Evolutionary conservation across 305 asterid species (phyloP), one percentile per base, ranked within the genome.

Genomic region (Fraxinus baroniana): DNA sequence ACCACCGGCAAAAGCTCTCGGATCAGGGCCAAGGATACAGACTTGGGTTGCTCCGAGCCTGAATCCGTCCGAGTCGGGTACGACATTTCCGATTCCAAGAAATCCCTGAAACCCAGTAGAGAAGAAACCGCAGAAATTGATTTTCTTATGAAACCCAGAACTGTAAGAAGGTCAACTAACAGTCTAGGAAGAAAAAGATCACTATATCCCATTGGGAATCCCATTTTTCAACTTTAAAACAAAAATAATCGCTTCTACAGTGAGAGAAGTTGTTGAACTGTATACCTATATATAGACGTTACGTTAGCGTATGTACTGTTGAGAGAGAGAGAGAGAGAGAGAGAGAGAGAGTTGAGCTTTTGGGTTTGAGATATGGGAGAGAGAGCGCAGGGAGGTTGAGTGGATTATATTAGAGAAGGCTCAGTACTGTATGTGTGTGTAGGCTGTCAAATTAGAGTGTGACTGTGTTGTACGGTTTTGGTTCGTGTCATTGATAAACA

Each of bases 1-100:
- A 90, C 93, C 33, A 92, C 94, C 35, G 97, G 98, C 0, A 93
- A 81, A 0, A 92, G 85, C 88, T 93, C 95, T n/a, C 94, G 89
- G 83, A 92, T 92, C 32, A 90, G 82, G 7, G 88, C 88, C 12
- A 93, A 93, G 33, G 94, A 87, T 9, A 87, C 83, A 2, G 95
- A 90, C 8, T 68, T 73, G 76, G 86, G 84, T 4, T 68, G 79
- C 80, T 85, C 88, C 30, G 80, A 73, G 6, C 62, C 78, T 1
- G 81, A 72, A 3, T 85, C 89, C 5, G 80, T 49, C 24, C 79
- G 73, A 80, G 15, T 12, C 26, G 62, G 85, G 76, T 60, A 52
- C 9, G 81, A 22, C 83, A 85, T 80, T 77, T 85, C 90, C 15
- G 90, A 87, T 49, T 88, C 91, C 0, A 88, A 49, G 52, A 88